These are phyloP conservation scores for Ziziphus jujuba DNA, from an alignment of 306 rosid species.

Conservation along the genomic window DNA sequence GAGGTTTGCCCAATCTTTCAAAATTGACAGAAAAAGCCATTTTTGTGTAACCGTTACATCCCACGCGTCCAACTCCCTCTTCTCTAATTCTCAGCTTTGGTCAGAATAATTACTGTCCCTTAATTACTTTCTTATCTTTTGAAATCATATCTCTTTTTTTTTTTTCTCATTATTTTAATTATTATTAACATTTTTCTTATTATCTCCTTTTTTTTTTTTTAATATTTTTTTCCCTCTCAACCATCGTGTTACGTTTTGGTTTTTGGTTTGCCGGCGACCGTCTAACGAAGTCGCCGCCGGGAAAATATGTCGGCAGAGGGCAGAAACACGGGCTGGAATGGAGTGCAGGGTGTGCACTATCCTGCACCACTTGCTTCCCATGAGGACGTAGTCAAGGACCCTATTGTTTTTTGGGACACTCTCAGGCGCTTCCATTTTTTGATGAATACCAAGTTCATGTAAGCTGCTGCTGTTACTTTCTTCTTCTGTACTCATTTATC, in stretches of 20 bases:
- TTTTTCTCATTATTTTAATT: slow-evolving; percentile 19
- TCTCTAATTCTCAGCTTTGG: slow-evolving; percentile 42
- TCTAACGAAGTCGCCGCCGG: slow-evolving; percentile 18
- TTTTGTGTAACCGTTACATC: slow-evolving; percentile 62
- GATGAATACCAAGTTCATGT: slow-evolving; percentile 87
- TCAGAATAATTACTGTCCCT: slow-evolving; percentile 32
- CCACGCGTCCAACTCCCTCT: slow-evolving; percentile 67
- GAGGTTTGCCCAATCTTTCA: slow-evolving; percentile 26
- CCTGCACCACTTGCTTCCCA: slow-evolving; percentile 75
- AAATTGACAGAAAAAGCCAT: slow-evolving; percentile 50
- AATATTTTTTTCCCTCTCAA: background rate
- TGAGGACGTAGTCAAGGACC: slow-evolving; percentile 46
- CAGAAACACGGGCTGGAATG: slow-evolving; percentile 20
- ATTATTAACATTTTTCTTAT: background rate
- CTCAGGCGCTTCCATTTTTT: slow-evolving; percentile 79
- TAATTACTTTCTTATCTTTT: slow-evolving; percentile 43
- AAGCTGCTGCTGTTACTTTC: slow-evolving; percentile 17
- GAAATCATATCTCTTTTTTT: slow-evolving; percentile 31
- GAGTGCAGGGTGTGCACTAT: slow-evolving; percentile 43
- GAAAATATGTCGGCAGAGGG: slow-evolving; percentile 43
- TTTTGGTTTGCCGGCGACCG: slow-evolving; percentile 20
- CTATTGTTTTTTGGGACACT: slow-evolving; percentile 78
- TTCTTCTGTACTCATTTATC: background rate
- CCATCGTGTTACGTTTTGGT: background rate
- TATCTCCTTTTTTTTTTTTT: background rate